Conservation (phyloP, 345 rosid species). For the Salix brachista region DNA sequence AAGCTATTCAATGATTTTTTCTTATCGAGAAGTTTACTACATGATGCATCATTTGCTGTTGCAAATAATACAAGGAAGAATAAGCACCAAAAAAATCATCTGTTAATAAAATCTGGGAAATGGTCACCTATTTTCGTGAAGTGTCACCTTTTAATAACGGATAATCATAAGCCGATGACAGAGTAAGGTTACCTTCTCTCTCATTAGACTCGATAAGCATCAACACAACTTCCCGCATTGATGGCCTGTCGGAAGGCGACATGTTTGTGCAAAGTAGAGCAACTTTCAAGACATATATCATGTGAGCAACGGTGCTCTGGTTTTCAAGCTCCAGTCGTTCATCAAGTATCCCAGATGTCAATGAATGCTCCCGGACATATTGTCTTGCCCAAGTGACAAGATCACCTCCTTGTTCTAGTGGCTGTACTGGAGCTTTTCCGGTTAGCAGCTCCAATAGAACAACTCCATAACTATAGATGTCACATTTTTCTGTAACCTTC, state of each 20-base stretch:
- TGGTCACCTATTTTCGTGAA: conserved; percentile 12
- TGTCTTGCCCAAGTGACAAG: conserved; percentile 23
- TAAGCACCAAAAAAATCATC: conserved; percentile 13
- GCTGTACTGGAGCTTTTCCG: conserved; percentile 27
- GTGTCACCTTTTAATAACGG: conserved; percentile 22
- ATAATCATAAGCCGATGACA: conserved; percentile 12
- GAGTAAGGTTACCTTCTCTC: conserved; percentile 10
- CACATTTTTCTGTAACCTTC: conserved; percentile 31
- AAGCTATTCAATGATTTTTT: conserved; percentile 1
- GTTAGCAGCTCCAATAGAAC: conserved; percentile 34
- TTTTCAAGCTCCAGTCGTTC: conserved; percentile 23
- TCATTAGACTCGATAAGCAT: conserved; percentile 34
- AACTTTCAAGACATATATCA: conserved; percentile 25
- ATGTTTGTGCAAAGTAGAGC: conserved; percentile 31
- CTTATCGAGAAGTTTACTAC: conserved; percentile 8
- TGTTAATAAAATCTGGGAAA: conserved; percentile 13
- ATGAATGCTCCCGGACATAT: conserved; percentile 19
- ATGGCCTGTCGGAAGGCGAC: conserved; percentile 28
- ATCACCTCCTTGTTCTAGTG: conserved; percentile 27
- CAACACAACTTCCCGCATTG: conserved; percentile 35
- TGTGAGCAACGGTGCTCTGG: conserved; percentile 19
- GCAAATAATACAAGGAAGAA: conserved; percentile 16
- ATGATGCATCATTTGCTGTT: conserved; percentile 3
- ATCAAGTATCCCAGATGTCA: conserved; percentile 25
- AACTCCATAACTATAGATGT: conserved; percentile 30